phyloP scores from a whole-genome alignment of 208 protist species.

The Lotmaria passim region DNA sequence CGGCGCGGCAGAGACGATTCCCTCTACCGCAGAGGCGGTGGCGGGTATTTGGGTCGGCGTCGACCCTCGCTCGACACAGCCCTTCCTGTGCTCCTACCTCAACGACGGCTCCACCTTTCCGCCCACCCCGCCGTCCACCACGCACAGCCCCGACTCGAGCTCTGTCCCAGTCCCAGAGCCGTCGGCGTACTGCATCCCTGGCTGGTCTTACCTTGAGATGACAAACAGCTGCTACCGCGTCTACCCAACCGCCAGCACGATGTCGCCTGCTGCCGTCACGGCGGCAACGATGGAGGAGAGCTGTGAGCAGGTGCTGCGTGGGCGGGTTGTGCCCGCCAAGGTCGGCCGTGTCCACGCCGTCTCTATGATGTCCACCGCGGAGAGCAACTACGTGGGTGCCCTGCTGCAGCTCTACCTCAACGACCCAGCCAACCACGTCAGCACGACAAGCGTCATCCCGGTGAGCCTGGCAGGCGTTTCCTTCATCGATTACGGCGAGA shows the following conservation, averaged over 20 bases:
- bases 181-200: conserved; percentile 22
- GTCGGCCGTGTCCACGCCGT: conserved; percentile 44
- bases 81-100: conserved; percentile 72
- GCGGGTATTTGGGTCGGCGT: conserved; percentile 48
- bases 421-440: background rate
- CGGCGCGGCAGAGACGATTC: background rate
- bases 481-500: conserved; percentile 48
- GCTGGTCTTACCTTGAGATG: conserved; percentile 30
- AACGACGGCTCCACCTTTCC: conserved; percentile 64
- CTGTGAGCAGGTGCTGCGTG: conserved; percentile 43
- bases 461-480: conserved; percentile 57
- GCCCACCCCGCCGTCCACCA: conserved; percentile 30
- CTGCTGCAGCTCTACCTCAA: conserved; percentile 35
- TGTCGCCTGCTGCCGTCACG: conserved; percentile 21
- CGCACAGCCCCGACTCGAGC: conserved; percentile 7
- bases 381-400: conserved; percentile 56
- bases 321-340: conserved; percentile 25
- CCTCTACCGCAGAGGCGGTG: background rate
- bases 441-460: background rate
- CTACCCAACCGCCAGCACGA: conserved; percentile 8
- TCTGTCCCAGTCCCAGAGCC: conserved; percentile 6
- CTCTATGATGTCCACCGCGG: conserved; percentile 37
- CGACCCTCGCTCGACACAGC: conserved; percentile 51
- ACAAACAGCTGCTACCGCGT: conserved; percentile 48
- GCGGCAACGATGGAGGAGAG: conserved; percentile 47